These are phyloP conservation scores for Psilocybe azurescens DNA, from an alignment of 768 basidiomycete genomes.

Conservation along the genomic window DNA sequence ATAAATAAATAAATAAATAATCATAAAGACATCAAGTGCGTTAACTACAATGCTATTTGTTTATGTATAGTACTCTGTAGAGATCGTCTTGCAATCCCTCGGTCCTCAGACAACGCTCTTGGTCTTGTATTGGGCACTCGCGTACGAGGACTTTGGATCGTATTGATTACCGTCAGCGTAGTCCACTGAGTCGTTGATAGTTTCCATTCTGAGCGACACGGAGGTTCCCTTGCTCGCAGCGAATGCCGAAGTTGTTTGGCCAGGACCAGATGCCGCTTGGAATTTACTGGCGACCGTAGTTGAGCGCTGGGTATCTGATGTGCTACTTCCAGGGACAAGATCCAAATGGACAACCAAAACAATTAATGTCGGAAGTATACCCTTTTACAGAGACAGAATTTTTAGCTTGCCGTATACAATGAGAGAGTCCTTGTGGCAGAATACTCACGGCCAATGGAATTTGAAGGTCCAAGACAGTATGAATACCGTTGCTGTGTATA, in stretches of 20 bases:
- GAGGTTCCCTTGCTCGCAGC: neutral
- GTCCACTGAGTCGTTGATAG: neutral
- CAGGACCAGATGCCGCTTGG: neutral
- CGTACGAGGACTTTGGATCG: neutral
- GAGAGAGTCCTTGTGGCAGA: neutral
- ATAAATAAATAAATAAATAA: too few species aligned
- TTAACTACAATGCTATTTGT: neutral
- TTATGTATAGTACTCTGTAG: neutral
- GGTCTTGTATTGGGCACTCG: neutral
- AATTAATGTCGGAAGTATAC: conserved; percentile 7
- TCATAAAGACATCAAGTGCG: too few species aligned
- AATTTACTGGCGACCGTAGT: neutral
- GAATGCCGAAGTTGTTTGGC: neutral
- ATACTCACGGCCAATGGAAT: conserved; percentile 3
- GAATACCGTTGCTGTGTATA: conserved; percentile 1
- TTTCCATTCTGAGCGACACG: neutral
- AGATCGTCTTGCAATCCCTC: too few species aligned
- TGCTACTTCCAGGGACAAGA: conserved; percentile 1
- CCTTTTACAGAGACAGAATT: neutral
- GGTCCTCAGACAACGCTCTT: neutral
- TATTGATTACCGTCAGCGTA: neutral
- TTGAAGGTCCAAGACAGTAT: conserved; percentile 3
- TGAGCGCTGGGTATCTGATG: neutral
- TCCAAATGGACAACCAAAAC: conserved; percentile 6
- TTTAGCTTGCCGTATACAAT: neutral